Evolutionary conservation across 2,329 filamentous ascomycete genomes (phyloP).

Genomic region (Beauveria scarabaeidicola): DNA sequence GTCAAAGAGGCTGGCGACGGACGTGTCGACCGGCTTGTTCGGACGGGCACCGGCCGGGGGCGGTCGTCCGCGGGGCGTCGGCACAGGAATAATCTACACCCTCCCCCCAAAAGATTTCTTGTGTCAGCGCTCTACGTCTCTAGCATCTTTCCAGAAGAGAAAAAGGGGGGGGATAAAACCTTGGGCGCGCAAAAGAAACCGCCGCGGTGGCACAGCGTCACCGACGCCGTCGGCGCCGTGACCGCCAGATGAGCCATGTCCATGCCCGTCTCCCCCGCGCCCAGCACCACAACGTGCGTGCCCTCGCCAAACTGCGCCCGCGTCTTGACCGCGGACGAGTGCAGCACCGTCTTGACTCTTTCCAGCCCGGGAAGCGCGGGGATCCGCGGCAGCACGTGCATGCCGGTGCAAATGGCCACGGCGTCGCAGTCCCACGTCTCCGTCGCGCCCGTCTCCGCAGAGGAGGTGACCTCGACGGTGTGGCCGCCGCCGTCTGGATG

Average conservation of each 20-base stretch:
- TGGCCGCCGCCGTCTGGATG: constrained; percentile 10
- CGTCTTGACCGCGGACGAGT: constrained; percentile 35
- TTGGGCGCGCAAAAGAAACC: constrained; percentile 39
- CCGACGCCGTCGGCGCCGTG: constrained; percentile 31
- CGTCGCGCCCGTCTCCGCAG: not conserved
- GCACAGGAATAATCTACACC: constrained; percentile 21
- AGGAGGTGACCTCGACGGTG: not conserved
- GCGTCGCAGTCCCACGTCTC: constrained; percentile 29
- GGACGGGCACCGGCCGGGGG: constrained; percentile 28
- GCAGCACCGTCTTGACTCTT: constrained; percentile 27
- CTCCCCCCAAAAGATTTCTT: not conserved
- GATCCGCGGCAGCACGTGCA: constrained; percentile 33
- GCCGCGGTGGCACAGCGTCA: constrained; percentile 36
- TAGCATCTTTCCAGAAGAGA: not conserved
- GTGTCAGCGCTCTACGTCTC: not conserved
- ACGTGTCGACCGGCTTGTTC: constrained; percentile 39
- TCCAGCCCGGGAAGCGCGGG: constrained; percentile 32
- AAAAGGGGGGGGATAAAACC: constrained; percentile 16
- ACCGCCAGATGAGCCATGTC: constrained; percentile 37
- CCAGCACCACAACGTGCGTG: constrained; percentile 34
- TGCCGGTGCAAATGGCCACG: constrained; percentile 36
- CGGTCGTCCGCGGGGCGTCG: constrained; percentile 16
- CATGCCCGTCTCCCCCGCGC: constrained; percentile 38
- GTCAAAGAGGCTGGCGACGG: constrained; percentile 40
- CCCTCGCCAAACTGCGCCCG: constrained; percentile 31